Evolutionary conservation across 306 rosid species (phyloP).

Genomic region (Malus orientalis): DNA sequence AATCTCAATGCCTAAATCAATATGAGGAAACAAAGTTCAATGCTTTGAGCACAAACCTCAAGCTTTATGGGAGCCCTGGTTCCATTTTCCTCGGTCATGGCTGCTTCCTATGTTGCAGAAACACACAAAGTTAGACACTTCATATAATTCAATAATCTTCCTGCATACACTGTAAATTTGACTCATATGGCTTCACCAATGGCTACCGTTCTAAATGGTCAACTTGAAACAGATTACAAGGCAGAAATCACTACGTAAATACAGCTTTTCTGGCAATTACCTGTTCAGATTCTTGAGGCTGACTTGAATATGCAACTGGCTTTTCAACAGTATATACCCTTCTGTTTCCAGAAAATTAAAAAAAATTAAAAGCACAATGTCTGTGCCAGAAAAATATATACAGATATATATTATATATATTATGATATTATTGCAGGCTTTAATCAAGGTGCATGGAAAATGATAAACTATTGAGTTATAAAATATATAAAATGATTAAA

Average conservation of each 20-base stretch:
- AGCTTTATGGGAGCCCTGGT: slow-evolving; percentile 23
- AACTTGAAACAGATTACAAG: background rate
- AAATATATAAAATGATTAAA: background rate
- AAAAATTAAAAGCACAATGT: background rate
- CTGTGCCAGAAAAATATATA: background rate
- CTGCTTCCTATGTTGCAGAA: slow-evolving; percentile 3
- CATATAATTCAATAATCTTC: background rate
- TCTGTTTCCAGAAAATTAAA: background rate
- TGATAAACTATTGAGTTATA: background rate
- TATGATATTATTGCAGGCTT: background rate
- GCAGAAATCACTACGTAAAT: background rate
- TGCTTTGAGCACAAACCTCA: slow-evolving; percentile 30
- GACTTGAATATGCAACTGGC: background rate
- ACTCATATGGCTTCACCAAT: no score
- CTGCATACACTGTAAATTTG: background rate
- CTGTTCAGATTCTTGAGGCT: background rate
- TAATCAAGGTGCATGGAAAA: background rate
- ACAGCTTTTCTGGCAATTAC: background rate
- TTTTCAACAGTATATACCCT: background rate
- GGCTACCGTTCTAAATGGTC: background rate
- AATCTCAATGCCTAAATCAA: background rate
- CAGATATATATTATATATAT: no score
- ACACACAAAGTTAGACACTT: background rate
- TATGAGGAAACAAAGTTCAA: background rate
- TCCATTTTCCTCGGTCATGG: slow-evolving; percentile 23